Evolutionary conservation across 805 yeast species (phyloP), one percentile per base, ranked within the genome.

Genomic region (Candida dendrica): DNA sequence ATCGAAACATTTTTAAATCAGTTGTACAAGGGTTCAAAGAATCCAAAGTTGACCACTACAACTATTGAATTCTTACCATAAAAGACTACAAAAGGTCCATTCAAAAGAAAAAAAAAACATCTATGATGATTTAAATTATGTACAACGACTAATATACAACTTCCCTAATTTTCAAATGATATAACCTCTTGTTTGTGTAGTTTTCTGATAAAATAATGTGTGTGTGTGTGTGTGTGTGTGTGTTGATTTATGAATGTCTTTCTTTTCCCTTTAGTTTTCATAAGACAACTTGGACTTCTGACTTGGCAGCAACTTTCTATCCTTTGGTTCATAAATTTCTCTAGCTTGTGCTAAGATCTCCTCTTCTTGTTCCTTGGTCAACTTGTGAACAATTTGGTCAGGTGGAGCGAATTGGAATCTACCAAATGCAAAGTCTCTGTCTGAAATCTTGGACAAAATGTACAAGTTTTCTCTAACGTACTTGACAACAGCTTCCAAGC

Each of bases 351-450:
- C 62, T 43, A 68, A 67, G 58, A 82, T 66, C 40, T 68, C 70
- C 37, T 65, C 67, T 53, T 77, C 84, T 63, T 88, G 89, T 38
- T 76, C 77, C 35, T 66, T 63, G 1, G 88, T 77, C 51, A 89
- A 69, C 17, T 83, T 84, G 50, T 74, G 79, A 38, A 91, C 95
- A 4, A 81, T 74, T 58, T 80, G 79, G 59, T 82, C 77, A 11
- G 96, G 95, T 10, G 90, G 79, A 33, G 87, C 84, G 64, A 93
- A 93, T 42, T 72, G 73, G 62, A 90, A 89, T 52, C 81, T 78
- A 27, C 98, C 98, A 51, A 85, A 78, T 1, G 95, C 96, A 68
- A 93, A 91, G 51, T 91, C 96, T 52, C 95, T 74, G 61, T 93
- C 98, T 27, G 88, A 75, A 72, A 88, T 77, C 59, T 81, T 81